Base-by-base conservation (phyloP, 352 stramenopile species). In the Ochromonadaceae sp. region DNA sequence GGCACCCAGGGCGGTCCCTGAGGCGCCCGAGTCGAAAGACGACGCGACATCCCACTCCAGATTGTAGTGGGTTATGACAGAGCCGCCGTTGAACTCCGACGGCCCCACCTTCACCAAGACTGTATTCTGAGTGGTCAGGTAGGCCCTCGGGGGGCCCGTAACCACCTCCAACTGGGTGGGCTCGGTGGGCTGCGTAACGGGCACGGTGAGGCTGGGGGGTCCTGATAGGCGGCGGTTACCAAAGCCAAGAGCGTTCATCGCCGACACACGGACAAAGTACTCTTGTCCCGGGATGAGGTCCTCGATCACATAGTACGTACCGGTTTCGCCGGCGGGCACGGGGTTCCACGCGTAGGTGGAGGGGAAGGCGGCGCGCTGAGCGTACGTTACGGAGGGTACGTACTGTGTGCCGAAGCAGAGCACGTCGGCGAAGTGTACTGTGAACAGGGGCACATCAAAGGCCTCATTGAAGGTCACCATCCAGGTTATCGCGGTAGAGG, bases 161-260 rank as follows among this genome's bases (percentile, higher is more conserved):
- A n/a, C n/a, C n/a, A n/a, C n/a, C 52, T 63, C 65, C 26, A 93
- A 79, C 28, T 77, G 81, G 31, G 76, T 80, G 26, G 90, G 88
- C 39, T 71, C 67, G 4, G 81, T 85, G 28, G 90, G 85, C 59
- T 84, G 84, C 62, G 94, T 87, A 47, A 89, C 78, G 12, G 82
- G 80, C 20, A 85, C 72, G 5, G 77, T 70, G 2, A 86, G 75
- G 20, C 72, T 73, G 28, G 78, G 67, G n/a, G 85, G 85, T 31
- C 76, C 87, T 9, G 83, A 81, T 9, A 73, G 72, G 22, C 84
- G 77, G 38, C 86, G 79, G 3, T 74, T 70, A 59, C 88, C 88
- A 67, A 85, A 96, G 1, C 87, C 90, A 7, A 94, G 71, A 34
- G 74, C 77, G 70, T 96, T 96, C 36, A 74, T 84, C 0, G 86